A percentile compares a stretch with the other conserved stretches of the same genome.
Conservation (phyloP, 176 grass and related monocot genomes). For the Phyllostachys edulis region DNA sequence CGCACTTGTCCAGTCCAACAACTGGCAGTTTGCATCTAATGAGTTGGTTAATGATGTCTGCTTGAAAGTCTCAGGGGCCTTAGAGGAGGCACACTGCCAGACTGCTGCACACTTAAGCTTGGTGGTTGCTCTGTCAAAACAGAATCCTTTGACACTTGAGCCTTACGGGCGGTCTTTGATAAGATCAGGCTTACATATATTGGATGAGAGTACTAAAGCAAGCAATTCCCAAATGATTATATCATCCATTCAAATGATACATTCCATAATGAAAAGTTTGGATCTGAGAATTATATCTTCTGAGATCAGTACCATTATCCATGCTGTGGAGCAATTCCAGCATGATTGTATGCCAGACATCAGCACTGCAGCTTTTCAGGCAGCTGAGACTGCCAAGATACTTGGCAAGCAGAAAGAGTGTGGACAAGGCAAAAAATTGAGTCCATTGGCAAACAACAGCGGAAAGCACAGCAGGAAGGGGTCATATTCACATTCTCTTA, state of each 20-base stretch:
- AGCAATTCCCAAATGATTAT: conserved; percentile 33
- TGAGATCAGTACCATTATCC: conserved; percentile 53
- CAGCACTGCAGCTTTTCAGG: conserved; percentile 43
- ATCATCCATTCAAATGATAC: conserved; percentile 61
- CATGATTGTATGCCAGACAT: conserved; percentile 28
- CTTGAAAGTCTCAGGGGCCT: conserved; percentile 55
- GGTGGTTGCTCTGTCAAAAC: conserved; percentile 46
- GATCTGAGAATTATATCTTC: conserved; percentile 57
- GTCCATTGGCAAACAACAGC: conserved; percentile 30
- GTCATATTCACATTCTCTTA: conserved; percentile 35
- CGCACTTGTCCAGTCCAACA: conserved; percentile 55
- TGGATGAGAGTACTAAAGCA: conserved; percentile 31
- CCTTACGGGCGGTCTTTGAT: conserved; percentile 69
- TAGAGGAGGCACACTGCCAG: conserved; percentile 49
- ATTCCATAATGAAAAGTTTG: conserved; percentile 55
- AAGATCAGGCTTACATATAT: conserved; percentile 58
- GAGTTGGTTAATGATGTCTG: conserved; percentile 66
- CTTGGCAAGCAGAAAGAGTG: conserved; percentile 22
- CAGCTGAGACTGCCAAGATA: conserved; percentile 43
- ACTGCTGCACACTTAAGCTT: conserved; percentile 53
- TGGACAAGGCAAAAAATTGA: conserved; percentile 22
- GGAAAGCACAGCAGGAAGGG: conserved; percentile 25
- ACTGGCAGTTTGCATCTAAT: conserved; percentile 54
- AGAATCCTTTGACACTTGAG: conserved; percentile 53
- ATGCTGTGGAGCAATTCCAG: conserved; percentile 43